Evolutionary conservation across 768 basidiomycete species (phyloP), one percentile per base, ranked within the genome.

Genomic region (Daedaleopsis sinensis): DNA sequence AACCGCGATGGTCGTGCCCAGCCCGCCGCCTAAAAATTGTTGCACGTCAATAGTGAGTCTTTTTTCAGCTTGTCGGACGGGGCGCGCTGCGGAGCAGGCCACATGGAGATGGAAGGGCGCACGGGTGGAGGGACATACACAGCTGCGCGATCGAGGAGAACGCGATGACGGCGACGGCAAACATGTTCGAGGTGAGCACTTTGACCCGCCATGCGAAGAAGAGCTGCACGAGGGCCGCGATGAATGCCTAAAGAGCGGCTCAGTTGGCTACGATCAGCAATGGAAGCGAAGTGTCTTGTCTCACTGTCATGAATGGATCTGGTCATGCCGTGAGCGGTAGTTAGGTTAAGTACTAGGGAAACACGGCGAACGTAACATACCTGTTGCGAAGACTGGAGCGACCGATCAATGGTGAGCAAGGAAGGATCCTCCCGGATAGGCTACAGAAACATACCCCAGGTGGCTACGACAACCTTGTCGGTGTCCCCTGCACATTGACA

Each of bases 151-250:
- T 23, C 1, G 74, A 67, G 52, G 65, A 68, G 35, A 69, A 27
- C 0, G 59, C 35, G 42, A 79, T 73, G 35, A 75, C 43, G 12
- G 37, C 48, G 23, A 72, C 72, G 9, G 73, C 46, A n/a, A 68
- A 52, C 3, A 43, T 63, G 55, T 73, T 76, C 48, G 60, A 65
- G 7, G 72, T 76, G 52, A 80, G 62, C 13, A 78, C 65, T 24
- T 72, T 75, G 19, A 79, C 75, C 23, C 78, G 71, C 77, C 77
- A 79, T 6, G 79, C 79, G 49, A 81, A 82, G 65, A 84, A 84
- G 5, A 78, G 59, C 55, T 84, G 82, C 7, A 82, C 81, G 13
- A 77, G 64, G 16, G 38, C 49, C 38, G 19, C 32, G 15, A 47
- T 27, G 35, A 55, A 23, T 2, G 19, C 13, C n/a, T 49, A 16